A percentile compares a stretch with the other conserved stretches of the same genome.
These are phyloP conservation scores for Plenodomus lindquistii DNA, from an alignment of 2,329 filamentous ascomycete genomes.

Conservation along the genomic window DNA sequence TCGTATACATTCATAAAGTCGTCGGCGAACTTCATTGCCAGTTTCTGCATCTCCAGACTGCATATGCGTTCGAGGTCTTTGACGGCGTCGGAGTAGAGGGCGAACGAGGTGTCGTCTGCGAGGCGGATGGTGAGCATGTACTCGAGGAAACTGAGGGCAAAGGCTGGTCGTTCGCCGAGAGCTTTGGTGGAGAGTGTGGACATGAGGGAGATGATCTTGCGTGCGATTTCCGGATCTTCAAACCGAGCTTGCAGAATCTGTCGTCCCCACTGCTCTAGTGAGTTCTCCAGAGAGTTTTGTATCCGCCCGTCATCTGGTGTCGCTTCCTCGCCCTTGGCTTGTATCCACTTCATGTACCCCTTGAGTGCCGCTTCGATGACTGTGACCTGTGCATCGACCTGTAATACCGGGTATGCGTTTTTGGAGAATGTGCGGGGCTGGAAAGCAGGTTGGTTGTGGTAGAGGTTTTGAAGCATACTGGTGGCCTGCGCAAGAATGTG, in stretches of 20 bases:
- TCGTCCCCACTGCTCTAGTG: conserved; percentile 73
- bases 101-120: conserved; percentile 70
- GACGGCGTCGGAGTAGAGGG: conserved; percentile 81
- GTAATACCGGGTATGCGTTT: conserved; percentile 71
- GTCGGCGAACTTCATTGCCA: conserved; percentile 89
- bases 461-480: conserved; percentile 72
- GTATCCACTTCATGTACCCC: conserved; percentile 82
- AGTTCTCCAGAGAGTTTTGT: conserved; percentile 62
- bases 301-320: conserved; percentile 53
- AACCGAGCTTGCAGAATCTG: conserved; percentile 71
- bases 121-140: conserved; percentile 86
- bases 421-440: conserved; percentile 60
- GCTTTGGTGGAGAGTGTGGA: conserved; percentile 84
- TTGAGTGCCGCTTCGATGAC: conserved; percentile 87
- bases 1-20: conserved; percentile 87
- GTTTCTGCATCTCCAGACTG: conserved; percentile 82
- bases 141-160: conserved; percentile 88
- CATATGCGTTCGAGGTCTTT: conserved; percentile 85
- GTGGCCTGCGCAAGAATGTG: conserved; percentile 85
- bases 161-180: conserved; percentile 73
- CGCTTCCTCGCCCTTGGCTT: conserved; percentile 55
- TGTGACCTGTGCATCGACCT: conserved; percentile 85
- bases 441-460: conserved; percentile 70
- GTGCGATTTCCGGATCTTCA: conserved; percentile 82
- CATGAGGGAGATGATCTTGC: conserved; percentile 78